Evolutionary conservation across 768 basidiomycete genomes (phyloP), one percentile per base, ranked within the genome.

Genomic region (Naganishia kalamii): DNA sequence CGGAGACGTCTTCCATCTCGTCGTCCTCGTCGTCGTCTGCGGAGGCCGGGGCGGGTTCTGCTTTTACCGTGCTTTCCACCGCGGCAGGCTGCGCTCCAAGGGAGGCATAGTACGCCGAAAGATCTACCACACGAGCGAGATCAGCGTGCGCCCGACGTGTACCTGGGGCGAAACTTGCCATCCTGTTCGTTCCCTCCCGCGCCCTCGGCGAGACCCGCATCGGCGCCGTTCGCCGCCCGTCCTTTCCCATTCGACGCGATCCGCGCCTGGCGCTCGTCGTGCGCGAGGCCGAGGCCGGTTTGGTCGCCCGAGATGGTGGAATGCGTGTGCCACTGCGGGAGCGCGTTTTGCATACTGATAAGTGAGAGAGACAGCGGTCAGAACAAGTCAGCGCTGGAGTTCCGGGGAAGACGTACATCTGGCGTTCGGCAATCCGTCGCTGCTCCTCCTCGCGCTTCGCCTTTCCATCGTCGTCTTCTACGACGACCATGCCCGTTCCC

Each of bases 271-370:
- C 54, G 27, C n/a, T 48, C 54, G 19, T 70, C 66, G 59, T 71
- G 68, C 66, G 66, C 63, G 84, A 65, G 71, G 85, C 90, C 91
- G 43, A 93, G 81, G 23, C 90, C 88, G 0, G 94, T 96, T 66
- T 92, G 80, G 70, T 93, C 88, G 10, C 92, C 92, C 3, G 91
- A 87, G 67, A 99, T 91, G 2, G 96, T 99, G 74, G 91, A 93
- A 78, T 90, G 89, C 70, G 92, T 83, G 80, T 96, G 90, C 96
- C 96, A 99, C 13, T 88, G 82, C 0, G 96, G 96, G 48, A 99
- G 81, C 0, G 86, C 85, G 74, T 98, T 97, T 80, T 98, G 92
- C 74, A 87, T 85, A 65, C 81, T 80, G n/a, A 8, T 12, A 13
- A 37, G 51, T 52, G 13, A 52, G 7, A 52, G n/a, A 21, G n/a